These are phyloP conservation scores for Xylariaceae sp. DNA, from an alignment of 2,329 filamentous ascomycete species.

Conservation along the genomic window DNA sequence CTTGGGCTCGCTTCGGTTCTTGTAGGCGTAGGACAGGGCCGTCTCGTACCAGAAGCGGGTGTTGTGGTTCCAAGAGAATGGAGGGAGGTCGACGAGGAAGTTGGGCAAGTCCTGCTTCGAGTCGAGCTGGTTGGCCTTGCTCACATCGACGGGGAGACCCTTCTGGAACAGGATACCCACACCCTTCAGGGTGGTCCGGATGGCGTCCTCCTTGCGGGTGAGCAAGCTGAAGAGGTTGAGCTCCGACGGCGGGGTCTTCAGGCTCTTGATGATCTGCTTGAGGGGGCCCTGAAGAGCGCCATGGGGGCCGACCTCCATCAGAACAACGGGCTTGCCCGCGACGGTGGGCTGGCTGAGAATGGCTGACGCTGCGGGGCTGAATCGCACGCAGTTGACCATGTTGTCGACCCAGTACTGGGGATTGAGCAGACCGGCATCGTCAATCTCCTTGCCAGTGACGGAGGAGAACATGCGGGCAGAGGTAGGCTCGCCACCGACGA, in stretches of 20 bases:
- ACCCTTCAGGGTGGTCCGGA: slow-evolving; percentile 26
- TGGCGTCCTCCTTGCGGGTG: slow-evolving; percentile 28
- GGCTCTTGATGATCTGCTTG: slow-evolving; percentile 30
- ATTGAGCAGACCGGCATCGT: slow-evolving; percentile 19
- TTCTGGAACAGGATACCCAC: slow-evolving; percentile 26
- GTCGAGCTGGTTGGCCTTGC: slow-evolving; percentile 29
- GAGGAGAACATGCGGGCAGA: slow-evolving; percentile 26
- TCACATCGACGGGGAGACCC: slow-evolving; percentile 28
- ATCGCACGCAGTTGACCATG: slow-evolving; percentile 34
- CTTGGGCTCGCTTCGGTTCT: slow-evolving; percentile 30
- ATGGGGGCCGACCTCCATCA: slow-evolving; percentile 34
- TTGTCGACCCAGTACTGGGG: slow-evolving; percentile 30
- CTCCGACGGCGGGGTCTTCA: slow-evolving; percentile 22
- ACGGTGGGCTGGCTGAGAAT: slow-evolving; percentile 14
- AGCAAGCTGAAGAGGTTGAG: slow-evolving; percentile 24
- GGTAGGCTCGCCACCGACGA: slow-evolving; percentile 12
- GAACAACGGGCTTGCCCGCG: slow-evolving; percentile 16
- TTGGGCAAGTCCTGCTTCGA: slow-evolving; percentile 28
- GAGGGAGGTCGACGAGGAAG: slow-evolving; percentile 33
- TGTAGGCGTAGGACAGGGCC: slow-evolving; percentile 30
- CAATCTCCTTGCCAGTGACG: slow-evolving; percentile 23
- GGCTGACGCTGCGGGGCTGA: slow-evolving; percentile 29
- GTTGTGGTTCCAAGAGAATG: slow-evolving; percentile 43
- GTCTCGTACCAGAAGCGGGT: slow-evolving; percentile 36
- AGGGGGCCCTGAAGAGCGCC: slow-evolving; percentile 32